Evolutionary conservation across 257 asterid genomes (phyloP), one percentile per base, ranked within the genome.

Genomic region (Thymus mandschuricus): DNA sequence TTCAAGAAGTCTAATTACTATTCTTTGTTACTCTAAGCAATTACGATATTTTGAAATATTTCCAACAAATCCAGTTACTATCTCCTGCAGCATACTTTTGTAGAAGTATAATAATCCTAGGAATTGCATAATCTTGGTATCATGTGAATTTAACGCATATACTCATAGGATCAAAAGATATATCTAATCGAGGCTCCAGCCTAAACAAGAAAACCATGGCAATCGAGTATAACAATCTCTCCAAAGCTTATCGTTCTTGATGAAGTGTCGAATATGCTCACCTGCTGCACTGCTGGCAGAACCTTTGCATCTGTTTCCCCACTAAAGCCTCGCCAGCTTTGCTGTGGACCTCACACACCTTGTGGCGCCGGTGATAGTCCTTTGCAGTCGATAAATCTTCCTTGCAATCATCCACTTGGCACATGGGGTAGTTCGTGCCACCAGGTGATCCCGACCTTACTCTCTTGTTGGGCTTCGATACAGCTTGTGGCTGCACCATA

Each of bases 311-410:
- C 71, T 87, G 95, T 71, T 86, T 83, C 68, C 89, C 88, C 27
- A 93, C 92, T 77, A 86, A 75, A 11, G 96, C 95, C 62, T 84
- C 81, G 5, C 80, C 69, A 13, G 92, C 95, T 76, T 93, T 93
- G 79, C 97, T 91, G 73, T 93, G 98, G 66, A 81, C 82, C 79
- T 86, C 96, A 71, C 98, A 93, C 64, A 93, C 98, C 86, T 89
- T 93, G 76, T 93, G 97, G 48, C 98, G 83, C 33, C 96, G 72
- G 71, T 93, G 98, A 77, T 93, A 93, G 74, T 93, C 98, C 81
- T 93, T 91, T 5, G 89, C 96, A 66, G 74, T 60, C 11, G 92
- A 82, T 58, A 93, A 82, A 84, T 93, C 92, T 41, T 85, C 92
- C 60, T 80, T 80, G 77, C 98, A 93, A 52, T 85, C 68, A 78